Percentiles rank a stretch among this genome's conserved stretches.
Conservation (phyloP, 2,329 filamentous ascomycete genomes). For the Amauroascus verrucosus region DNA sequence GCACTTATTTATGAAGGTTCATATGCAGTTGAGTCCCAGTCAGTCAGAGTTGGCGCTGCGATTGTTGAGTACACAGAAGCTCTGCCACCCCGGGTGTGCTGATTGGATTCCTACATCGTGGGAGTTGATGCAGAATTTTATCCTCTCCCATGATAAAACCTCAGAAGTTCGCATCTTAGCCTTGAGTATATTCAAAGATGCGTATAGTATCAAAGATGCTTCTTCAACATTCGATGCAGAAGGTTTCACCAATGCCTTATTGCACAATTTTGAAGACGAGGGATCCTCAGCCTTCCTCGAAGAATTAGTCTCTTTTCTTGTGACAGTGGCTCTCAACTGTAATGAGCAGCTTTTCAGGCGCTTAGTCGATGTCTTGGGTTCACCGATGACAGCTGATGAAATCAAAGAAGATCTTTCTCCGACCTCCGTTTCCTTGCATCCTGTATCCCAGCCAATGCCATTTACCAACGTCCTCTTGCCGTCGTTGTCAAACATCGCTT, state of each 20-base stretch:
- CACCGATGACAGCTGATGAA: conserved; percentile 29
- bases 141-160: conserved; percentile 30
- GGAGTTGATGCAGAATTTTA: conserved; percentile 29
- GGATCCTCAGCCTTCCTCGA: conserved; percentile 32
- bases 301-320: conserved; percentile 31
- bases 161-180: conserved; percentile 33
- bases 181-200: conserved; percentile 32
- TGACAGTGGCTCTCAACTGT: conserved; percentile 25
- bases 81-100: conserved; percentile 27
- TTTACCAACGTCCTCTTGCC: conserved; percentile 24
- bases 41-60: conserved; percentile 33
- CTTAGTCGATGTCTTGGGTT: conserved; percentile 27
- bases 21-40: conserved; percentile 29
- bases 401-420: conserved; percentile 22
- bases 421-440: conserved; percentile 34
- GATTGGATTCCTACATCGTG: conserved; percentile 29
- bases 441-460: conserved; percentile 25
- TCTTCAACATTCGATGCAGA: conserved; percentile 26
- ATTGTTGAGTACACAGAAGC: conserved; percentile 25
- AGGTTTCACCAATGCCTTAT: conserved; percentile 26
- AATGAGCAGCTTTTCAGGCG: conserved; percentile 27
- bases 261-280: conserved; percentile 30
- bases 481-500: conserved; percentile 51
- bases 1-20: conserved; percentile 29
- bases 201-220: conserved; percentile 26